Percentiles rank a stretch among this genome's conserved stretches.
Conservation (phyloP, 2,329 filamentous ascomycete species). For the Fusarium penzigii region DNA sequence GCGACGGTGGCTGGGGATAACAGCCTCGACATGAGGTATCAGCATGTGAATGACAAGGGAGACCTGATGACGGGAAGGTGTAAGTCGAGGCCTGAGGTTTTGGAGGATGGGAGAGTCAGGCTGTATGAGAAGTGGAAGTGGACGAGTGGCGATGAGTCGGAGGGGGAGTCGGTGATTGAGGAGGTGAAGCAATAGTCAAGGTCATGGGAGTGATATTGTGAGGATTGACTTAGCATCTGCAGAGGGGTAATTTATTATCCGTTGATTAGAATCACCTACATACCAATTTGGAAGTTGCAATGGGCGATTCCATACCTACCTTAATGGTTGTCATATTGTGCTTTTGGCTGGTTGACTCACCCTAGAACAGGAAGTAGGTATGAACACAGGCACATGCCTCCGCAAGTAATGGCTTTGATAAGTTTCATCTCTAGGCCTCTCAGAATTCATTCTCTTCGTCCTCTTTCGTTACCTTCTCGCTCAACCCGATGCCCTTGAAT, state of each 20-base stretch:
- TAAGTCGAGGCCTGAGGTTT: constrained; percentile 17
- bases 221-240: neutral
- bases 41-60: constrained; percentile 27
- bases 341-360: too few species aligned
- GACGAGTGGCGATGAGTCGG: constrained; percentile 25
- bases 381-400: too few species aligned
- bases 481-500: too few species aligned
- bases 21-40: constrained; percentile 29
- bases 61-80: constrained; percentile 30
- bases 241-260: constrained; percentile 1
- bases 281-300: too few species aligned
- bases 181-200: constrained; percentile 15
- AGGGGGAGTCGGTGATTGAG: constrained; percentile 26
- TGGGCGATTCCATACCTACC: too few species aligned
- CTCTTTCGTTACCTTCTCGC: too few species aligned
- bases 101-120: constrained; percentile 24
- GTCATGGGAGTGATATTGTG: neutral
- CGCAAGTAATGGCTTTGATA: too few species aligned
- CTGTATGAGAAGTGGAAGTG: constrained; percentile 31
- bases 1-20: constrained; percentile 20
- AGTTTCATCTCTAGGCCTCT: too few species aligned
- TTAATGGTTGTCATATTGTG: too few species aligned
- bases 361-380: too few species aligned
- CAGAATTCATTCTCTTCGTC: too few species aligned
- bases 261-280: too few species aligned